Percentiles rank a stretch among this genome's conserved stretches.
Evolutionary conservation across 345 rosid genomes (phyloP).

Genomic region (Hevea brasiliensis): DNA sequence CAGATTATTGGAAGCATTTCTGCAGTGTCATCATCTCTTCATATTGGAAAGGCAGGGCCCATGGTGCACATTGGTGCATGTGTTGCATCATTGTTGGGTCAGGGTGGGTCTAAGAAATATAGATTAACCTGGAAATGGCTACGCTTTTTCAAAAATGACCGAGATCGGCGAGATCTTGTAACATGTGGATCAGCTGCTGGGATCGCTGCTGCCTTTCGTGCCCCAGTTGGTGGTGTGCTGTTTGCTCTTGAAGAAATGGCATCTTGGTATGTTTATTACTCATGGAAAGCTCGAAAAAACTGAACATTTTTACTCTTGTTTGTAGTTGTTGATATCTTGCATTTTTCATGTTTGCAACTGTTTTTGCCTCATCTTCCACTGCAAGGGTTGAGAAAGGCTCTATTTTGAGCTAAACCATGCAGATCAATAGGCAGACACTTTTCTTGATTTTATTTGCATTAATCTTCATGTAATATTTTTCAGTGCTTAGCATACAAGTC

Average conservation of each 20-base stretch:
- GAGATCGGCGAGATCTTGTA: slow-evolving; percentile 80
- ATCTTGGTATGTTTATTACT: slow-evolving; percentile 57
- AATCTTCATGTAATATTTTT: too few relatives aligned
- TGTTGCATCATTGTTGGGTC: slow-evolving; percentile 85
- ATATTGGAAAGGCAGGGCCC: slow-evolving; percentile 95
- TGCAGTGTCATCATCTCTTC: slow-evolving; percentile 53
- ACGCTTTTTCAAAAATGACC: slow-evolving; percentile 79
- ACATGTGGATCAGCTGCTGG: slow-evolving; percentile 97
- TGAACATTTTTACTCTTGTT: neutral
- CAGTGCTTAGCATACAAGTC: too few relatives aligned
- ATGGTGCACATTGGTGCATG: slow-evolving; percentile 98
- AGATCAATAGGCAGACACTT: too few relatives aligned
- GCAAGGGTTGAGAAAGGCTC: too few relatives aligned
- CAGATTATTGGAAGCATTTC: slow-evolving; percentile 95
- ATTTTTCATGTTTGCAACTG: too few relatives aligned
- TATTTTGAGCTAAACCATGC: too few relatives aligned
- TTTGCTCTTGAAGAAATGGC: slow-evolving; percentile 97
- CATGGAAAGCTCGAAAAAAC: neutral
- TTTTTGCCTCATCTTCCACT: too few relatives aligned
- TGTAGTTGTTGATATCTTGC: too few relatives aligned
- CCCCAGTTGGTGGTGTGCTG: slow-evolving; percentile 96
- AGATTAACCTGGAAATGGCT: slow-evolving; percentile 88
- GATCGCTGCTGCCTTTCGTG: slow-evolving; percentile 95
- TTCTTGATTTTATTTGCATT: too few relatives aligned
- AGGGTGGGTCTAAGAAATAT: slow-evolving; percentile 88